Evolutionary conservation across 768 basidiomycete species (phyloP).

Genomic region (Suillus variegatus): DNA sequence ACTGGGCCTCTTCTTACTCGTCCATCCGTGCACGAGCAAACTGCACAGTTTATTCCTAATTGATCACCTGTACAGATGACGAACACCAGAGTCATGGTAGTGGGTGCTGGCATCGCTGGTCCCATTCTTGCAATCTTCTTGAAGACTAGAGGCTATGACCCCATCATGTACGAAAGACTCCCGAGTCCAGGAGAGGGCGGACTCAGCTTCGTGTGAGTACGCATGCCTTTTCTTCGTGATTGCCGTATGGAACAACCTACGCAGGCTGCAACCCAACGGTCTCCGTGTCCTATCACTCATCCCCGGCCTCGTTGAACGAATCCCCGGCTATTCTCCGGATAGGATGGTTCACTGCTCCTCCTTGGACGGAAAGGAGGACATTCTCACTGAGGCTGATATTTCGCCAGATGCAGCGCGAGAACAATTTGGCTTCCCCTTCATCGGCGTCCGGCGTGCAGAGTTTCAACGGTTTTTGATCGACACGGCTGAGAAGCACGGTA

Average conservation of each 20-base stretch:
- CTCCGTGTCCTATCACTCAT: conserved; percentile 28
- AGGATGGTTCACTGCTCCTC: conserved; percentile 17
- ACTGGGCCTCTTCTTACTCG: not conserved
- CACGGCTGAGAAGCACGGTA: conserved; percentile 31
- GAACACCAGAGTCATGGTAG: conserved; percentile 36
- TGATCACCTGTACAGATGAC: not conserved
- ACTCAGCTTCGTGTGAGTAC: conserved; percentile 34
- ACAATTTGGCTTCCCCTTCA: conserved; percentile 27
- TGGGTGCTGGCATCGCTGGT: conserved; percentile 41
- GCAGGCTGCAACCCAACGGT: conserved; percentile 32
- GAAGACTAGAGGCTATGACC: conserved; percentile 38
- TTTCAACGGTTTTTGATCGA: conserved; percentile 35
- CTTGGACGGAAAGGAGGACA: conserved; percentile 25
- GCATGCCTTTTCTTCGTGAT: not conserved
- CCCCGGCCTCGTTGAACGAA: conserved; percentile 26
- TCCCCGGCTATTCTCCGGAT: conserved; percentile 23
- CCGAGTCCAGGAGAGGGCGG: conserved; percentile 23
- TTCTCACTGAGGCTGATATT: conserved; percentile 28
- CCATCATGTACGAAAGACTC: conserved; percentile 37
- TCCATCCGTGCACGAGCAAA: not conserved
- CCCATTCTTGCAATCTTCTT: conserved; percentile 40
- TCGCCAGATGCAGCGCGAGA: conserved; percentile 21
- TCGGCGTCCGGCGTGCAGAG: conserved; percentile 32
- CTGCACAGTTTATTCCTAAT: not conserved
- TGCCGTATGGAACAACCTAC: not conserved